Percentiles rank a stretch among this genome's conserved stretches.
These are phyloP conservation scores for Acacia concinna DNA, from an alignment of 331 rosid genomes.

Conservation along the genomic window DNA sequence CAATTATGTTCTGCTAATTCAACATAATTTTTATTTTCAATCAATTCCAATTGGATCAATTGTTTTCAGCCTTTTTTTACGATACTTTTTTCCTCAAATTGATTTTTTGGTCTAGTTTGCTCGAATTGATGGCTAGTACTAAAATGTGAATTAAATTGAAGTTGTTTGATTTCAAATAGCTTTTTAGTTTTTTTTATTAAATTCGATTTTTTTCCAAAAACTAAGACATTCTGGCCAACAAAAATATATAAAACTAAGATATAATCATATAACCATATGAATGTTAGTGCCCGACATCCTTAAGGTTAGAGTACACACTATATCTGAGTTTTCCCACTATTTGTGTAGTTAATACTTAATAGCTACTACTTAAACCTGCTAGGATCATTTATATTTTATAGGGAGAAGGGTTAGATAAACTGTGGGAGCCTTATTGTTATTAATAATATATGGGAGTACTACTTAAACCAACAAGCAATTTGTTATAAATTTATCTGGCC, in stretches of 20 bases:
- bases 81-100: not conserved
- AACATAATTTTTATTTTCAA: not conserved
- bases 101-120: too few species aligned
- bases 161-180: not conserved
- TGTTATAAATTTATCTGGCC: not conserved
- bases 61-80: not conserved
- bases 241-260: not conserved
- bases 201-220: not conserved
- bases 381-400: too few species aligned
- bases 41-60: not conserved
- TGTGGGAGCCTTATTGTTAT: too few species aligned
- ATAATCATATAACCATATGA: not conserved
- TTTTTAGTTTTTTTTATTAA: not conserved
- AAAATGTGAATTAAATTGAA: not conserved
- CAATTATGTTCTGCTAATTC: not conserved
- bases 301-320: not conserved
- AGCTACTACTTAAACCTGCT: too few species aligned
- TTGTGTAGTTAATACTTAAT: not conserved
- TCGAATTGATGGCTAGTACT: not conserved
- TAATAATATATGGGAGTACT: too few species aligned
- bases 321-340: not conserved
- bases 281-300: not conserved
- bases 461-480: not conserved
- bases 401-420: too few species aligned
- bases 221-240: too few species aligned